A percentile compares a stretch with the other conserved stretches of the same genome.
These are phyloP conservation scores for Ochetophila trinervis DNA, from an alignment of 306 rosid genomes.

Conservation along the genomic window DNA sequence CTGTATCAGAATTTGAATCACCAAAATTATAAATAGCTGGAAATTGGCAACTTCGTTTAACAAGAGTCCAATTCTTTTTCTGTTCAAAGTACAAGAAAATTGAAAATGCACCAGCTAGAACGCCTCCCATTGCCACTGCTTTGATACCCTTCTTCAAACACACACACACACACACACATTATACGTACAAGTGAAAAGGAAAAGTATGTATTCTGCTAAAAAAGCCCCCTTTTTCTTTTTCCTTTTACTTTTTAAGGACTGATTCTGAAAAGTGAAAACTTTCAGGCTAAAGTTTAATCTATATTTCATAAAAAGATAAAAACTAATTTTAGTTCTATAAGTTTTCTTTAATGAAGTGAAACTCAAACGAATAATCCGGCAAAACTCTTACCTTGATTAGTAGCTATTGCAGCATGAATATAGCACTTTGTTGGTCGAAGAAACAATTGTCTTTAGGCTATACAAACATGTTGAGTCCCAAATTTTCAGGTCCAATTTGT, in stretches of 20 bases:
- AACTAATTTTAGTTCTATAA: too few species aligned
- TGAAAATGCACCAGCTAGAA: conserved; percentile 19
- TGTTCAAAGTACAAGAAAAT: not conserved
- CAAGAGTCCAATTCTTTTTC: not conserved
- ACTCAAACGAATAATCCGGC: not conserved
- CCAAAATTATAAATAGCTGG: conserved; percentile 31
- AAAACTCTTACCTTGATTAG: not conserved
- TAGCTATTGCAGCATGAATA: not conserved
- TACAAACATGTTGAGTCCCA: not conserved
- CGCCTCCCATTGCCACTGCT: conserved; percentile 19
- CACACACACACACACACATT: not conserved
- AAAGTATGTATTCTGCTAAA: too few species aligned
- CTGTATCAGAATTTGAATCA: conserved; percentile 33
- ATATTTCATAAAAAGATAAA: too few species aligned
- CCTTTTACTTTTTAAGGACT: too few species aligned
- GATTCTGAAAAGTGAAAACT: too few species aligned
- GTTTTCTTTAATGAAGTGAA: too few species aligned
- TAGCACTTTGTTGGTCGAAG: not conserved
- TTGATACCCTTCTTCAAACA: not conserved
- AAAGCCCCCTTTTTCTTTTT: too few species aligned
- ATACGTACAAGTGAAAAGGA: not conserved
- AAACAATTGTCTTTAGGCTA: not conserved
- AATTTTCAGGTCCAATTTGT: too few species aligned
- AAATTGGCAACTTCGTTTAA: conserved; percentile 12
- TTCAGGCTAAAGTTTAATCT: too few species aligned